phyloP scores from a whole-genome alignment of 352 stramenopile genomes.

The Saprolegnia parasitica region DNA sequence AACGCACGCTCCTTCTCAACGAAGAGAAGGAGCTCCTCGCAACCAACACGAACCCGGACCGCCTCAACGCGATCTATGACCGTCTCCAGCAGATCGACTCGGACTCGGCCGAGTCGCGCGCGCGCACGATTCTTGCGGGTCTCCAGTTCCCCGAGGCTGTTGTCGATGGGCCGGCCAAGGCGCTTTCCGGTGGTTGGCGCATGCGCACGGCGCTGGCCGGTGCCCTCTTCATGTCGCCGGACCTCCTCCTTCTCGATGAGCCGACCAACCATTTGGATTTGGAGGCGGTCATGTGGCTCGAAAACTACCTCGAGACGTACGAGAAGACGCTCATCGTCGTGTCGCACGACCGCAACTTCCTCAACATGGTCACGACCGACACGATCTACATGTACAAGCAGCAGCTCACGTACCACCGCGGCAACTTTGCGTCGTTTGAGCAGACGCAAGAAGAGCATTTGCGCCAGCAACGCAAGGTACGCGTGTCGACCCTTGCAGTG shows the following conservation, averaged over 20 bases:
- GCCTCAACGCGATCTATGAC: constrained; percentile 80
- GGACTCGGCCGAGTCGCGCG: constrained; percentile 86
- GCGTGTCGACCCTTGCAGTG: too few relatives aligned
- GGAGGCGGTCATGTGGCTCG: constrained; percentile 89
- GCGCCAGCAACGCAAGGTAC: constrained; percentile 86
- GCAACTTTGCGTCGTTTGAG: constrained; percentile 97
- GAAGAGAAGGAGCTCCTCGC: constrained; percentile 91
- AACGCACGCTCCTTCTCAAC: constrained; percentile 86
- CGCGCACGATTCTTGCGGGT: constrained; percentile 88
- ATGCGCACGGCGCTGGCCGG: constrained; percentile 93
- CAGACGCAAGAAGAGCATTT: constrained; percentile 90
- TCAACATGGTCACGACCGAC: constrained; percentile 96
- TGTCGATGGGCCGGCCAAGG: constrained; percentile 86
- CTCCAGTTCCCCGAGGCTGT: constrained; percentile 92
- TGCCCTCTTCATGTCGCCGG: constrained; percentile 92
- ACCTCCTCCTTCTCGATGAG: constrained; percentile 94
- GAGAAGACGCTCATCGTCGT: constrained; percentile 94
- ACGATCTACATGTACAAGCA: constrained; percentile 90
- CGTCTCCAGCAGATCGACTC: constrained; percentile 86
- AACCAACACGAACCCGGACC: constrained; percentile 50
- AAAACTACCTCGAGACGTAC: constrained; percentile 89
- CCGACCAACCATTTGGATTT: constrained; percentile 91
- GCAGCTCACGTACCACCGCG: constrained; percentile 92
- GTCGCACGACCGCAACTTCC: constrained; percentile 94
- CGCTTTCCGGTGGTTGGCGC: constrained; percentile 91